Conservation (phyloP, 495 filamentous ascomycete genomes). For the Clohesyomyces aquaticus region DNA sequence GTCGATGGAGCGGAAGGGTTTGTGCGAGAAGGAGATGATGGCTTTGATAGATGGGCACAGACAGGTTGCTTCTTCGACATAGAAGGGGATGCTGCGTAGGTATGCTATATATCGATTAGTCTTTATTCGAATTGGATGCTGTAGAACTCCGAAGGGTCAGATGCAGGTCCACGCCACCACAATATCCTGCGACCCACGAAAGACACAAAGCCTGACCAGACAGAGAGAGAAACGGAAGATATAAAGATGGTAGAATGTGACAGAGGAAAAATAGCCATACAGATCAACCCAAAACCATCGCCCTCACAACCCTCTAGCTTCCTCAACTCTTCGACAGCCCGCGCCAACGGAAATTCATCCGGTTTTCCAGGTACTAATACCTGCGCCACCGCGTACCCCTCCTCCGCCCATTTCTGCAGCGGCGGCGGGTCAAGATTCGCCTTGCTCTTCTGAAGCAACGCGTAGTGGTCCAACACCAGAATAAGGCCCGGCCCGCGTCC, state of each 20-base stretch:
- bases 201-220: too few species aligned
- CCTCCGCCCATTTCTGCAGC: slow-evolving; percentile 63
- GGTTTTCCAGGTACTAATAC: slow-evolving; percentile 36
- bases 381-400: slow-evolving; percentile 59
- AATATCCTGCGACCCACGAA: too few species aligned
- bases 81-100: slow-evolving; percentile 22
- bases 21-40: slow-evolving; percentile 23
- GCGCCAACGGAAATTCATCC: slow-evolving; percentile 29
- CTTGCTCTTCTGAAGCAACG: slow-evolving; percentile 10
- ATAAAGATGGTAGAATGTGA: not conserved
- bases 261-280: not conserved
- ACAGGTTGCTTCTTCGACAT: slow-evolving; percentile 28
- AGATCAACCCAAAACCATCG: slow-evolving; percentile 16
- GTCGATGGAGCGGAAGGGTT: slow-evolving; percentile 16
- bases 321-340: slow-evolving; percentile 38
- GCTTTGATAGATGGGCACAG: slow-evolving; percentile 22
- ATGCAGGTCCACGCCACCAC: too few species aligned
- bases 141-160: too few species aligned
- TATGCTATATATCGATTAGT: too few species aligned
- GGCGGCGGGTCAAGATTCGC: slow-evolving; percentile 50
- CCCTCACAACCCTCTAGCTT: slow-evolving; percentile 40
- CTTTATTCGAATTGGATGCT: too few species aligned
- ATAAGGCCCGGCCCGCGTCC: slow-evolving; percentile 61
- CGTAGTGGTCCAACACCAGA: slow-evolving; percentile 45
- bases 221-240: not conserved